Percentiles rank a stretch among this genome's conserved stretches.
Conservation (phyloP, 169 alveolate genomes). For the Plasmodium relictum region DNA sequence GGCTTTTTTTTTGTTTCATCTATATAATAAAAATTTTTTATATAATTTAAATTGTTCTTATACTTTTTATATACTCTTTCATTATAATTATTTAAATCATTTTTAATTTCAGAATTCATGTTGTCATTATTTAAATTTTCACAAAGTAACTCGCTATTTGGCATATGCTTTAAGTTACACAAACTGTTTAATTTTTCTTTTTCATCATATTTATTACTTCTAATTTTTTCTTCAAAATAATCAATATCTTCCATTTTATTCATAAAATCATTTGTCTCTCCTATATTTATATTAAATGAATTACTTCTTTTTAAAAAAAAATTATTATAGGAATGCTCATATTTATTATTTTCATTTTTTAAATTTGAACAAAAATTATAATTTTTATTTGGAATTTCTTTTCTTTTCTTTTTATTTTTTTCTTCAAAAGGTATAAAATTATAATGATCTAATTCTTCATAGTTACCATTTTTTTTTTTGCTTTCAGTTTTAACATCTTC, state of each 20-base stretch:
- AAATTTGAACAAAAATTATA: too few relatives aligned
- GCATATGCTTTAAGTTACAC: not conserved
- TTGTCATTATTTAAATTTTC: not conserved
- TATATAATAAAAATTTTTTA: constrained; percentile 45
- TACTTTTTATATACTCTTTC: constrained; percentile 46
- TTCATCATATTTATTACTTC: not conserved
- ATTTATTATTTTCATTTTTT: too few relatives aligned
- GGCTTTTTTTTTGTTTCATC: constrained; percentile 66
- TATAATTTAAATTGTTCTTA: constrained; percentile 54
- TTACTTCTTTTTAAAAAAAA: too few relatives aligned
- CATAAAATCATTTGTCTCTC: too few relatives aligned
- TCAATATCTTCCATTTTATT: too few relatives aligned
- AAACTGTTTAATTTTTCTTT: too few relatives aligned
- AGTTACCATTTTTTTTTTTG: not conserved
- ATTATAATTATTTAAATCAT: not conserved
- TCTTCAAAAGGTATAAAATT: not conserved
- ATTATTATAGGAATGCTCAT: too few relatives aligned
- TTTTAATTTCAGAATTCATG: not conserved
- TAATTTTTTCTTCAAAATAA: not conserved
- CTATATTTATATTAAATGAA: too few relatives aligned
- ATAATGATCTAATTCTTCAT: not conserved
- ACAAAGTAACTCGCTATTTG: not conserved
- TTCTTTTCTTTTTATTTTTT: too few relatives aligned
- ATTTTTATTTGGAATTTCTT: too few relatives aligned
- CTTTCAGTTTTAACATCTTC: not conserved